These are phyloP conservation scores for Talaromyces nanjingensis DNA, from an alignment of 495 filamentous ascomycete genomes.

Conservation along the genomic window DNA sequence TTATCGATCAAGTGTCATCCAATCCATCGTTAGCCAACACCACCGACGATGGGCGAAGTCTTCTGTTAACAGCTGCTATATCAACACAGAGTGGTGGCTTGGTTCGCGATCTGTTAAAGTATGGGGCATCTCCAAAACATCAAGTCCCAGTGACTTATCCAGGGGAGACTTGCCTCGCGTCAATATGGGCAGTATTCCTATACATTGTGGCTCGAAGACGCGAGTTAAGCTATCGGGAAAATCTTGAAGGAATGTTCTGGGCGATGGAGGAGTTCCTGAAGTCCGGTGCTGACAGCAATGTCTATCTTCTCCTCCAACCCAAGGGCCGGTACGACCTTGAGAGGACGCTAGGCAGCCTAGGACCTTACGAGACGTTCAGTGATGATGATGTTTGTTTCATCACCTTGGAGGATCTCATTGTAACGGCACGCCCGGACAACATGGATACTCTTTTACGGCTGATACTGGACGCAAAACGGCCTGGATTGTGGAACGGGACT, in stretches of 20 bases:
- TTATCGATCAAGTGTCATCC: background rate
- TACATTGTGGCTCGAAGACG: background rate
- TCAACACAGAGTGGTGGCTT: background rate
- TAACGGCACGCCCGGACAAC: background rate
- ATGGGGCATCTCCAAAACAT: background rate
- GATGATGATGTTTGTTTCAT: background rate
- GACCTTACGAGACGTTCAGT: background rate
- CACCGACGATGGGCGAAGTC: background rate
- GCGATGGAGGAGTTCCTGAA: background rate
- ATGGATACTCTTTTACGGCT: background rate
- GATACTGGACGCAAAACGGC: background rate
- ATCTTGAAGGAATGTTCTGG: background rate
- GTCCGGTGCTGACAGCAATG: background rate
- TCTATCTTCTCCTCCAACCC: background rate
- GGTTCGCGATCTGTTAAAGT: background rate
- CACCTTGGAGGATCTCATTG: background rate
- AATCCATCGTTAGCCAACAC: background rate
- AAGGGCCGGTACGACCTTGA: background rate
- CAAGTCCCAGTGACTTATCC: background rate
- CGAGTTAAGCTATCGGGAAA: background rate
- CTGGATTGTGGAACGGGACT: background rate
- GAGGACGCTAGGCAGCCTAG: too few relatives aligned
- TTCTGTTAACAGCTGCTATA: background rate
- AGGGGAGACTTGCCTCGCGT: background rate
- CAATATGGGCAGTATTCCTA: background rate